phyloP scores from a whole-genome alignment of 2,329 filamentous ascomycete species.

The Rhynchosporium agropyri region DNA sequence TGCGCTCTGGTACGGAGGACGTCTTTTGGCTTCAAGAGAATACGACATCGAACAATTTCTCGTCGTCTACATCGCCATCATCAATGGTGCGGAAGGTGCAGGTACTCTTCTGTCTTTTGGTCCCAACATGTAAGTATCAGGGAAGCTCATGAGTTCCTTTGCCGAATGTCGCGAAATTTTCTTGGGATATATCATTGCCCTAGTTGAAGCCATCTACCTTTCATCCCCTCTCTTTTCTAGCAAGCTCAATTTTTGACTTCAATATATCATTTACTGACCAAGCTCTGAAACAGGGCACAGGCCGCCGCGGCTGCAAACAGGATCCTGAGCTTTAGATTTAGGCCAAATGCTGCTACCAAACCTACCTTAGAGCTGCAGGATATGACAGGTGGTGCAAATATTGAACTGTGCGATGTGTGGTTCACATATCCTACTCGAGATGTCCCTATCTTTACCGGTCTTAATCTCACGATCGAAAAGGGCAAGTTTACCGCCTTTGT shows the following conservation, averaged over 20 bases:
- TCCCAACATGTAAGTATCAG: conserved; percentile 47
- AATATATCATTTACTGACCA: no score
- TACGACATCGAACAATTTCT: conserved; percentile 53
- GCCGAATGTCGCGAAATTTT: no score
- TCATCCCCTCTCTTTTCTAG: no score
- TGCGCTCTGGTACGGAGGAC: conserved; percentile 57
- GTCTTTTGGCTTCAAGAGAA: conserved; percentile 47
- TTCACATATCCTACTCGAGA: conserved; percentile 64
- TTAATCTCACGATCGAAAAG: conserved; percentile 62
- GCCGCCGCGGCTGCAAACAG: conserved; percentile 61
- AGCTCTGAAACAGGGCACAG: conserved; percentile 47
- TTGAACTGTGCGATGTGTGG: conserved; percentile 58
- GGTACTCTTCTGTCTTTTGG: conserved; percentile 57
- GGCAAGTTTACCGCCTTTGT: conserved; percentile 73
- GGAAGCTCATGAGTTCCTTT: no score
- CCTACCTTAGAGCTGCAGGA: conserved; percentile 30
- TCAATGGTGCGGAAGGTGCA: conserved; percentile 55
- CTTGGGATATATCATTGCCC: no score
- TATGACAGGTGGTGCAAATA: conserved; percentile 52
- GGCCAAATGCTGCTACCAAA: conserved; percentile 15
- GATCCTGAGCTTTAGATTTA: conserved; percentile 50
- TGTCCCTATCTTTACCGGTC: conserved; percentile 58
- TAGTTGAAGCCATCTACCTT: no score
- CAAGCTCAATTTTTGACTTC: no score
- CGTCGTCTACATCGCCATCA: conserved; percentile 55